Evolutionary conservation across 345 rosid species (phyloP), one percentile per base, ranked within the genome.

Genomic region (Aegle marmelos): DNA sequence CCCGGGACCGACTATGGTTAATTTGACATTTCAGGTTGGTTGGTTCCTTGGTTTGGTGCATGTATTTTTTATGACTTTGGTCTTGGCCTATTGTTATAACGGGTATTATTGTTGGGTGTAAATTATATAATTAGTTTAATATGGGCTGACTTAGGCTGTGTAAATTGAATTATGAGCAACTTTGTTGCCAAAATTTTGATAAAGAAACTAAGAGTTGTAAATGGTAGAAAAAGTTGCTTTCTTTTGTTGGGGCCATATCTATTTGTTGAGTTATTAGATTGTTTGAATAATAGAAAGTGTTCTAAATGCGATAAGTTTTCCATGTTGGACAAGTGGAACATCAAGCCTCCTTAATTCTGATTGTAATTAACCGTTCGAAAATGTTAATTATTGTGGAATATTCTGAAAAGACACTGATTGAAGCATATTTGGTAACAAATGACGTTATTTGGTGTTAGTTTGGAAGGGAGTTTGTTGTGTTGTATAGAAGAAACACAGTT

Each of bases 1-100:
- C 27, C 92, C 99, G 2, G 97, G 97, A 60, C 90, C 85, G 50
- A 82, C 88, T 34, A 72, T 77, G 85, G 75, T 96, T 70, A 96
- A 96, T 83, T 83, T 96, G 78, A 91, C 91, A 60, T 94, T 84
- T 72, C 92, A 89, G 98, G 99, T 96, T 71, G 59, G 86, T 78
- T 16, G 34, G 30, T 41, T 68, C 54, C 21, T 61, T 70, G 37
- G 2, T 57, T 71, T 56, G 53, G 7, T 58, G 30, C 25, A 9
- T 73, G 70, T 34, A n/a, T 78, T 60, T 72, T 61, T 68, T 58
- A 62, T 78, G 76, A 39, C 80, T 71, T 82, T 57, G 66, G 53
- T 75, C 34, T 57, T 59, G 53, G 70, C 45, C 14, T 72, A 65
- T 50, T 63, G 59, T 50, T 45, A 5, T 56, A 45, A 50, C 31